Evolutionary conservation across 2,329 filamentous ascomycete species (phyloP).

Genomic region (Aureobasidium sp.): DNA sequence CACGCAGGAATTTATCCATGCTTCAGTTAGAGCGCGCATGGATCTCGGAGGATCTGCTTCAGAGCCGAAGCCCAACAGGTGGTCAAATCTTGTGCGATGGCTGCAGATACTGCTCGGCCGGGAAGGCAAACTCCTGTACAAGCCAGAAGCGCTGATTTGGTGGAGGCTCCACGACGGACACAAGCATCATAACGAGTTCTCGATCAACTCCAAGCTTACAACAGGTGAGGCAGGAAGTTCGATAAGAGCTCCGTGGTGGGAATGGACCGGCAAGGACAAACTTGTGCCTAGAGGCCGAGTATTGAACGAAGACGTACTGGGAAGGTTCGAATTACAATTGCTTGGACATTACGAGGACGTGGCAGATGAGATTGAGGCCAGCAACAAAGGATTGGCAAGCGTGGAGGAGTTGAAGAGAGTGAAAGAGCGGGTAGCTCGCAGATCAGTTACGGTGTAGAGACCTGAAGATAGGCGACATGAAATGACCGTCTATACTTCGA

Average conservation of each 20-base stretch:
- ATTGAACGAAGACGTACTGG: slow-evolving; percentile 16
- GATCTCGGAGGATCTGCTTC: slow-evolving; percentile 27
- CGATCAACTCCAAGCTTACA: slow-evolving; percentile 13
- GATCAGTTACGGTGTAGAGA: slow-evolving; percentile 9
- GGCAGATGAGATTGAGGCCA: slow-evolving; percentile 15
- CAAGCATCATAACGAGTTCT: slow-evolving; percentile 16
- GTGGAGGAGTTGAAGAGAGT: slow-evolving; percentile 7
- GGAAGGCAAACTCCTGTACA: slow-evolving; percentile 12
- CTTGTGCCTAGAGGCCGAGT: not conserved
- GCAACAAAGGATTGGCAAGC: slow-evolving; percentile 15
- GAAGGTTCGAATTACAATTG: slow-evolving; percentile 17
- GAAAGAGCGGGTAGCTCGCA: slow-evolving; percentile 7
- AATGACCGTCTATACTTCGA: too few relatives aligned
- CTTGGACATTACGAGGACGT: slow-evolving; percentile 14
- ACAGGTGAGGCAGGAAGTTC: not conserved
- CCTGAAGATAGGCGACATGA: not conserved
- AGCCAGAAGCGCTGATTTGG: slow-evolving; percentile 21
- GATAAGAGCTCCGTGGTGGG: slow-evolving; percentile 13
- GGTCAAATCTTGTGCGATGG: slow-evolving; percentile 19
- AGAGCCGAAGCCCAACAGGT: slow-evolving; percentile 18
- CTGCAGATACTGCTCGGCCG: slow-evolving; percentile 17
- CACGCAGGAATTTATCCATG: slow-evolving; percentile 31
- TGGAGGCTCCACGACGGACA: slow-evolving; percentile 29
- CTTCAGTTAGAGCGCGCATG: slow-evolving; percentile 29
- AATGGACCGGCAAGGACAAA: slow-evolving; percentile 13